phyloP scores from a whole-genome alignment of 345 rosid genomes.

The Noccaea caerulescens region DNA sequence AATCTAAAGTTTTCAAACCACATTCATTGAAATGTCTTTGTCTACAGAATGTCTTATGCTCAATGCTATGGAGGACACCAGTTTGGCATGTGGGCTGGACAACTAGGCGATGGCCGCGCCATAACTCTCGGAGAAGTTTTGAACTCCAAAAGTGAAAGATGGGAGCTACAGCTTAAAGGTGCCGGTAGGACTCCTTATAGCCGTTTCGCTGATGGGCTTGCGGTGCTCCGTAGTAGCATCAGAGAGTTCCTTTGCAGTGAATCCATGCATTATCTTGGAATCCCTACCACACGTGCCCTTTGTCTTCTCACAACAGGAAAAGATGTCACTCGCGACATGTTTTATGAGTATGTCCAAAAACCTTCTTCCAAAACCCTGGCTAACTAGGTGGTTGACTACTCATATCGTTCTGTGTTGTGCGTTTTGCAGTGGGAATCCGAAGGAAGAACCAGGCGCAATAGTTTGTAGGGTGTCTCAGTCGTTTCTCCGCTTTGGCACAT shows the following conservation, averaged over 20 bases:
- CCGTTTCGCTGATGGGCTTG: conserved; percentile 98
- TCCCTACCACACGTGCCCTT: conserved; percentile 96
- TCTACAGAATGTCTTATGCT: conserved; percentile 75
- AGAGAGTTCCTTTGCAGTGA: conserved; percentile 96
- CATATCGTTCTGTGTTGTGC: conserved; percentile 4
- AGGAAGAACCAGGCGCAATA: conserved; percentile 96
- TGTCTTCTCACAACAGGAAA: conserved; percentile 92
- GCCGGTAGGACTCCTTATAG: conserved; percentile 96
- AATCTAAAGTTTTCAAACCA: conserved; percentile 12
- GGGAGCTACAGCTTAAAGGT: conserved; percentile 99
- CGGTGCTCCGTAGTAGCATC: conserved; percentile 94
- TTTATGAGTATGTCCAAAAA: conserved; percentile 81
- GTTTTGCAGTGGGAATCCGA: conserved; percentile 84
- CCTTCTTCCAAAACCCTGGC: conserved; percentile 3
- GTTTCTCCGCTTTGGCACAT: conserved; percentile 90
- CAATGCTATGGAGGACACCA: conserved; percentile 99
- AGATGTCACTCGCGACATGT: conserved; percentile 93
- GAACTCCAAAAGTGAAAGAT: conserved; percentile 80
- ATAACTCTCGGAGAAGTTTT: conserved; percentile 87
- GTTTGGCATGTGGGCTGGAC: conserved; percentile 99
- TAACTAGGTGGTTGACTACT: conserved; percentile 28
- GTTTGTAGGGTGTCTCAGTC: conserved; percentile 92
- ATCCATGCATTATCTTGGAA: conserved; percentile 90
- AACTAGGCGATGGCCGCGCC: conserved; percentile 98
- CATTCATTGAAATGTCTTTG: not conserved